Evolutionary conservation across 176 grass and related monocot genomes (phyloP), one percentile per base, ranked within the genome.

Genomic region (Oryza nivara): DNA sequence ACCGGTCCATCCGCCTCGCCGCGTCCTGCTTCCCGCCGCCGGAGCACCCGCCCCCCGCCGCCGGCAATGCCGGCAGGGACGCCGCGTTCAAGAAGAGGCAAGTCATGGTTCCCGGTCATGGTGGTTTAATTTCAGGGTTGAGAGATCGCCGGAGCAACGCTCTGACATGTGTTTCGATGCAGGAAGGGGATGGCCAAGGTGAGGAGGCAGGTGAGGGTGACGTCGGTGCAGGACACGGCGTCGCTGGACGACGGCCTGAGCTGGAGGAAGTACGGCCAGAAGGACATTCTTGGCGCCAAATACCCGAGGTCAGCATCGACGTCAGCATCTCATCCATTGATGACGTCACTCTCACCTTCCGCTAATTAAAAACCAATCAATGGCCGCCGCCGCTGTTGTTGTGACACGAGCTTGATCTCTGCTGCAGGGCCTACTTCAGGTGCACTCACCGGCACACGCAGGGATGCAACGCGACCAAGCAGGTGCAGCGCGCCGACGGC

Each of bases 191-290:
- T 67, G 67, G 44, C 89, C 17, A 88, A 52, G 36, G 86, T 38
- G 45, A 92, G 78, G 35, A 88, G 12, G 35, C 88, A 96, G 68
- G 81, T 96, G 71, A 84, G 76, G 40, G 83, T 91, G 78, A 22
- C 52, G 52, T n/a, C 89, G 32, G 36, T 68, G 91, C 32, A 83
- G 85, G 85, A 89, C 67, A 75, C 76, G 47, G 63, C 43, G 23
- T 46, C 91, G 0, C 32, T 89, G 45, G 84, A 96, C 49, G 96
- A 96, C 74, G 93, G 93, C 10, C 35, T 96, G 47, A 88, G 88
- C 85, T 99, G 96, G 96, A 85, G 96, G 74, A 99, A 99, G 80
- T 99, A 99, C 83, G 96, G 96, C 4, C 93, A 99, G 86, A 99
- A 99, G 72, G 96, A 94, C 69, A 99, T 99, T 52, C 89, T 99